Evolutionary conservation across 345 rosid genomes (phyloP), one percentile per base, ranked within the genome.

Genomic region (Pistacia integerrima): DNA sequence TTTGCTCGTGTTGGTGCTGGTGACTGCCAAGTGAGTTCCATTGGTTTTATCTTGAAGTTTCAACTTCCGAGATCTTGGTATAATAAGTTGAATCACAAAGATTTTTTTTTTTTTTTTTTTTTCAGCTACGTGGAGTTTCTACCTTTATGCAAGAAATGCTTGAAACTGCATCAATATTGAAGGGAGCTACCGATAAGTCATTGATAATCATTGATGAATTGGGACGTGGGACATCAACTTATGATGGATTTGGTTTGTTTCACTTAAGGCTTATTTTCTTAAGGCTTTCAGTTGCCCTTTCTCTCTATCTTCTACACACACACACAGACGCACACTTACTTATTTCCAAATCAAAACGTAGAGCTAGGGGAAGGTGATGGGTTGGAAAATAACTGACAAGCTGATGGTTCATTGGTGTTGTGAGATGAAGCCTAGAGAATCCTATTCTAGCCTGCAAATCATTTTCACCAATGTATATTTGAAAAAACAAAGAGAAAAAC

Each of bases 81-180:
- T 22, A 36, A 48, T 51, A n/a, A 52, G 12, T n/a, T 41, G 70
- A 41, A 38, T 44, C 28, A 55, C 13, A 41, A 58, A 66, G 57
- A 30, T 16, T 72, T n/a, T 33, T 78, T 13, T 55, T 61, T 28
- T 35, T 35, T n/a, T n/a, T 8, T 70, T 58, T 76, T 44, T 22
- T 79, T 38, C 76, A 96, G 99, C 81, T 92, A 48, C 98, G 91
- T 5, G 99, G 98, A 76, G 97, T 96, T 79, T 96, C 99, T 78
- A 93, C 99, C 48, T 96, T 96, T 82, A 93, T 93, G 99, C 99
- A 96, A 96, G 98, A 96, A 87, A 96, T 96, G 99, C 98, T 96
- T 79, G 99, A 96, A 82, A 93, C 97, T 16, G 97, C 98, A 69
- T 96, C 99, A 22, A 92, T 96, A 80, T 79, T 96, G 75, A 92